Base-by-base conservation (phyloP, 768 basidiomycete genomes). In the Psilocybe cyanescens region DNA sequence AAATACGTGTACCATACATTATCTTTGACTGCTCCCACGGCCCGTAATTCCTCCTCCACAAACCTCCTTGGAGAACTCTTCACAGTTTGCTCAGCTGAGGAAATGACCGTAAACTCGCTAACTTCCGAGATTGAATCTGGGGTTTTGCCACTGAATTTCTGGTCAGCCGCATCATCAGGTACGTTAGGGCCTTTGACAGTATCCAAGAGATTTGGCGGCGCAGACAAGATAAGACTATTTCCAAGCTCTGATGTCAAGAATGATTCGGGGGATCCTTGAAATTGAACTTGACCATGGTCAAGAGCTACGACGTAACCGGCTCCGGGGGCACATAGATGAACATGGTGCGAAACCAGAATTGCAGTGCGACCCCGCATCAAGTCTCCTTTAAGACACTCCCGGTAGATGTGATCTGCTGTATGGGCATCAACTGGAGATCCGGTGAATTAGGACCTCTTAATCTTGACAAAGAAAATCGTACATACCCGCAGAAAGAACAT, bases 321-420 rank as follows among this genome's bases (percentile, higher is more conserved):
- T 35, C 86, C 90, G 0, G 92, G 86, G 1, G 87, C 82, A 69
- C 93, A 94, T 3, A 98, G 81, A 68, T 95, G 91, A 35, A 97
- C 91, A 69, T 97, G 94, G 69, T 99, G 97, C 2, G 95, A 97
- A 53, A 98, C 97, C 16, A 99, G 83, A 60, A 98, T 86, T 63
- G 95, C 79, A 0, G 97, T 98, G 33, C 96, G 84, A 28, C 86
- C 88, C 50, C 78, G 75, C 81, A 95, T 86, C 35, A 98, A 80
- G 19, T 89, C 86, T 9, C 97, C 95, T 65, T 87, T 87, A 35
- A 99, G 77, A 68, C 95, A 97, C 67, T 92, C 77, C 55, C 86
- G 78, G 74, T 89, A 95, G 24, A 99, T 81, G 68, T 96, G 92
- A 63, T 92, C 84, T 12, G 95, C 95, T 4, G 94, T 96, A 68